These are phyloP conservation scores for Colletotrichum limetticola DNA, from an alignment of 2,329 filamentous ascomycete genomes.

Conservation along the genomic window DNA sequence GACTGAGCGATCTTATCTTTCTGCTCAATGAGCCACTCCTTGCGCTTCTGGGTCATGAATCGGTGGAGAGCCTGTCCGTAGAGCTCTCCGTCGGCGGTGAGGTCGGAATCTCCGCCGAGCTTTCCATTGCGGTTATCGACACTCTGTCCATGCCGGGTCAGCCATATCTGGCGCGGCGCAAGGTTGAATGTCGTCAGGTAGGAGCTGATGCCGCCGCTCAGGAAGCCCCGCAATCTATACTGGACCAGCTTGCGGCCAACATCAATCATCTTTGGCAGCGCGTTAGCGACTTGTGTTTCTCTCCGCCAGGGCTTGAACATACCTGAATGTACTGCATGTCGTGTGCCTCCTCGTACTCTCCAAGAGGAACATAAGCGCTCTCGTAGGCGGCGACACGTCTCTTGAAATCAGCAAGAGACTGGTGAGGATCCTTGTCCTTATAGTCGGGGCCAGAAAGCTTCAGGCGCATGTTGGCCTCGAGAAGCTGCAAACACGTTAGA, in stretches of 20 bases:
- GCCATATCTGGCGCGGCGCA: slow-evolving; percentile 96
- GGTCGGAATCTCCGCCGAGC: slow-evolving; percentile 88
- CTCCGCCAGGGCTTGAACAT: slow-evolving; percentile 33
- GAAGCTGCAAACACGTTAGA: slow-evolving; percentile 59
- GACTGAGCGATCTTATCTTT: slow-evolving; percentile 79
- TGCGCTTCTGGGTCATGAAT: slow-evolving; percentile 85
- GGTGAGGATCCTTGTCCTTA: slow-evolving; percentile 87
- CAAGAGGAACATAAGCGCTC: slow-evolving; percentile 91
- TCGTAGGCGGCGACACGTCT: slow-evolving; percentile 93
- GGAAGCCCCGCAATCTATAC: slow-evolving; percentile 89
- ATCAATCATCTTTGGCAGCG: slow-evolving; percentile 81
- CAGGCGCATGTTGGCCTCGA: slow-evolving; percentile 96
- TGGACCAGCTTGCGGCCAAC: slow-evolving; percentile 94
- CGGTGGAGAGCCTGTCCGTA: slow-evolving; percentile 84
- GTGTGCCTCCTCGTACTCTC: slow-evolving; percentile 89
- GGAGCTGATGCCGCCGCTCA: slow-evolving; percentile 91
- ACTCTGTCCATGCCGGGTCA: slow-evolving; percentile 94
- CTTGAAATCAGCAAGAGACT: slow-evolving; percentile 91
- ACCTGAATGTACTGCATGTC: slow-evolving; percentile 93
- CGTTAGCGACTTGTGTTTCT: slow-evolving; percentile 38
- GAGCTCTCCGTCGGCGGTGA: slow-evolving; percentile 81
- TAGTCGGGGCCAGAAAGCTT: slow-evolving; percentile 98
- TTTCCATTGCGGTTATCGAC: slow-evolving; percentile 87
- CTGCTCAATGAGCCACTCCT: slow-evolving; percentile 85
- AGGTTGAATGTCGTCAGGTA: slow-evolving; percentile 98